Percentiles rank a stretch among this genome's conserved stretches.
Conservation (phyloP, 495 filamentous ascomycete genomes). For the Trichoderma asperelloides region DNA sequence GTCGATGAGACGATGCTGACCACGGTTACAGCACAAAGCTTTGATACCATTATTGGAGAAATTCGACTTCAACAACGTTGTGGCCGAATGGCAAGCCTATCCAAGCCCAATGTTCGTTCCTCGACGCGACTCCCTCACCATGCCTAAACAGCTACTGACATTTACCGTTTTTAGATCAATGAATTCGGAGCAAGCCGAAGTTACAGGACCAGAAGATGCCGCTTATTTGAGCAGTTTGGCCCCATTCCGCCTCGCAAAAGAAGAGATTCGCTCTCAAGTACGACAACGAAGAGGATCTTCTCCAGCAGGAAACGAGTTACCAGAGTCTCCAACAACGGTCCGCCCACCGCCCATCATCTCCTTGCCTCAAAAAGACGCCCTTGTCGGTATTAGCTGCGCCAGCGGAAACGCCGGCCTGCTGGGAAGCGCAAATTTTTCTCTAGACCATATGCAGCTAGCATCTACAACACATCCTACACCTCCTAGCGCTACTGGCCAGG, state of each 20-base stretch:
- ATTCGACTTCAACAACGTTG: constrained; percentile 8
- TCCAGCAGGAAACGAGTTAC: background rate
- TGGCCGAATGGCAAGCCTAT: constrained; percentile 6
- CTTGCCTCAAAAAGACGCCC: background rate
- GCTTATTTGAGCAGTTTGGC: constrained; percentile 3
- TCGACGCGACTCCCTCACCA: too few relatives aligned
- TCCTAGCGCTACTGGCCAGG: background rate
- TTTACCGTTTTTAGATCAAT: background rate
- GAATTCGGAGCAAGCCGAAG: background rate
- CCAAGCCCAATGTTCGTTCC: constrained; percentile 2
- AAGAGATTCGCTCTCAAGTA: background rate
- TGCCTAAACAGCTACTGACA: background rate
- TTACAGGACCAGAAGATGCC: constrained; percentile 5
- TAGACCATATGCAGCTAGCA: background rate
- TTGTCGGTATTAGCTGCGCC: background rate
- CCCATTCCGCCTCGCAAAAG: constrained; percentile 9
- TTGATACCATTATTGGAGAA: constrained; percentile 3
- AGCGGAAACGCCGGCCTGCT: background rate
- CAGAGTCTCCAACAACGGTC: background rate
- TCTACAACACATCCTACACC: constrained; percentile 1
- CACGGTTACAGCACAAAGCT: background rate
- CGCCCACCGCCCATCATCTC: constrained; percentile 2
- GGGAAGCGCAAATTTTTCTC: background rate
- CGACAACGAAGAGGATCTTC: background rate
- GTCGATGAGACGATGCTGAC: background rate